Conservation (phyloP, 2,329 filamentous ascomycete genomes). For the Penicillium rolfsii region DNA sequence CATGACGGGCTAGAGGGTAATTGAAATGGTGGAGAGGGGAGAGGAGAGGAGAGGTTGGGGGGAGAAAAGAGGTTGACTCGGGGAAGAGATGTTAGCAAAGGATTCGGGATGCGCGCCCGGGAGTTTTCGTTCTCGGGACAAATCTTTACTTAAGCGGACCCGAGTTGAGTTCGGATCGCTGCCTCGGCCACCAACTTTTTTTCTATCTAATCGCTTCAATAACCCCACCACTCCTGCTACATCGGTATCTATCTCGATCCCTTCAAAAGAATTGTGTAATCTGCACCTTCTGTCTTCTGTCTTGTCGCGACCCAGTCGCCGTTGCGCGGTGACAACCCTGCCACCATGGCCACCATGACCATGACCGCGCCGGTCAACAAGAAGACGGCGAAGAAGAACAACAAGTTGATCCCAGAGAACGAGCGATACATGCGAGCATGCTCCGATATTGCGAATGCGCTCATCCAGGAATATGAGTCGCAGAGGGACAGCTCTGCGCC, state of each 20-base stretch:
- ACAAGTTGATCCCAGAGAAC: constrained; percentile 84
- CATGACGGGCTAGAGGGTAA: constrained; percentile 58
- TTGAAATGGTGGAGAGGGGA: constrained; percentile 24
- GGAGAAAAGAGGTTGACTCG: constrained; percentile 21
- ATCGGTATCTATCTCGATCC: not conserved
- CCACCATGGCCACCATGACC: constrained; percentile 64
- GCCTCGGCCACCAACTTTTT: constrained; percentile 32
- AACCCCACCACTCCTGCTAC: constrained; percentile 14
- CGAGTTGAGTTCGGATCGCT: constrained; percentile 35
- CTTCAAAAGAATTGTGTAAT: constrained; percentile 3
- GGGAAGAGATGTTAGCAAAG: constrained; percentile 25
- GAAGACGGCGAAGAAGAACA: constrained; percentile 64
- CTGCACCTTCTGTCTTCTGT: not conserved
- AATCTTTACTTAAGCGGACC: constrained; percentile 44
- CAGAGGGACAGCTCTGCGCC: constrained; percentile 72
- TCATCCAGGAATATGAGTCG: constrained; percentile 92
- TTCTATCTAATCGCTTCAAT: constrained; percentile 30
- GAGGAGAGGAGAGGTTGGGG: constrained; percentile 10
- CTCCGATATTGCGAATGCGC: constrained; percentile 88
- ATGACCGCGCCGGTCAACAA: constrained; percentile 61
- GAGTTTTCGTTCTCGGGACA: constrained; percentile 42
- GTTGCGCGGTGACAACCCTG: constrained; percentile 24
- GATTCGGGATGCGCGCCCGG: constrained; percentile 35
- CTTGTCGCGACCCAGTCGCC: constrained; percentile 6
- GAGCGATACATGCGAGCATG: constrained; percentile 93